A percentile compares a stretch with the other conserved stretches of the same genome.
Evolutionary conservation across 306 rosid species (phyloP).

Genomic region (Arachis hypogaea): DNA sequence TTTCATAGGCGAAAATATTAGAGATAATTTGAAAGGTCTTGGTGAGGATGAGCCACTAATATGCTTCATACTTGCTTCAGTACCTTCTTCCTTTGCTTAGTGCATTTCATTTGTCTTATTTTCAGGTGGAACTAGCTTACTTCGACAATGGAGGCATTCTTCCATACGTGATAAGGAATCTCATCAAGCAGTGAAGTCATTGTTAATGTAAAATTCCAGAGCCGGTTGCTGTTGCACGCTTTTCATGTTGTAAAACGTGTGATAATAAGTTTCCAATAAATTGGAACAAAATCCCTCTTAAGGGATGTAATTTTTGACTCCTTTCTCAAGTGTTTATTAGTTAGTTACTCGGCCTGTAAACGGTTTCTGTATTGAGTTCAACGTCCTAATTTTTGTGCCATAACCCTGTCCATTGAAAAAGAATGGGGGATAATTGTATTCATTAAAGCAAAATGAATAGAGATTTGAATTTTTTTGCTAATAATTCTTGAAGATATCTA

Average conservation of each 20-base stretch:
- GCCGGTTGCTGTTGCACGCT: background rate
- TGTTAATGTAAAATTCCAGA: conserved; percentile 16
- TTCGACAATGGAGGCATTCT: conserved; percentile 91
- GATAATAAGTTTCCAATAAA: conserved; percentile 40
- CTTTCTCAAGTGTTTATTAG: background rate
- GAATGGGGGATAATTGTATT: conserved; percentile 15
- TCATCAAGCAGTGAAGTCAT: conserved; percentile 58
- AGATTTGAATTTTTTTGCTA: too few species aligned
- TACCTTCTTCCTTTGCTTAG: background rate
- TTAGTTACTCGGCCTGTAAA: conserved; percentile 19
- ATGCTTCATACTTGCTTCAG: background rate
- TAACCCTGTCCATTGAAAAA: conserved; percentile 6
- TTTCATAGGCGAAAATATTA: too few species aligned
- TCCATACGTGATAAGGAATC: conserved; percentile 78
- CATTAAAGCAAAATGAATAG: background rate
- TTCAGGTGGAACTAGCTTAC: conserved; percentile 88
- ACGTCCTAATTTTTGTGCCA: background rate
- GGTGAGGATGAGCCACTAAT: background rate
- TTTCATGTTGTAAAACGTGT: conserved; percentile 38
- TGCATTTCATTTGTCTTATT: conserved; percentile 18
- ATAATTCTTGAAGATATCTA: too few species aligned
- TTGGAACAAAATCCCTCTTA: conserved; percentile 35
- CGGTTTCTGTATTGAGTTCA: conserved; percentile 4
- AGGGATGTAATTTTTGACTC: conserved; percentile 37
- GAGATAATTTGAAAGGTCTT: too few species aligned